Conservation (phyloP, 2,329 filamentous ascomycete genomes). For the Colletotrichum incanum region DNA sequence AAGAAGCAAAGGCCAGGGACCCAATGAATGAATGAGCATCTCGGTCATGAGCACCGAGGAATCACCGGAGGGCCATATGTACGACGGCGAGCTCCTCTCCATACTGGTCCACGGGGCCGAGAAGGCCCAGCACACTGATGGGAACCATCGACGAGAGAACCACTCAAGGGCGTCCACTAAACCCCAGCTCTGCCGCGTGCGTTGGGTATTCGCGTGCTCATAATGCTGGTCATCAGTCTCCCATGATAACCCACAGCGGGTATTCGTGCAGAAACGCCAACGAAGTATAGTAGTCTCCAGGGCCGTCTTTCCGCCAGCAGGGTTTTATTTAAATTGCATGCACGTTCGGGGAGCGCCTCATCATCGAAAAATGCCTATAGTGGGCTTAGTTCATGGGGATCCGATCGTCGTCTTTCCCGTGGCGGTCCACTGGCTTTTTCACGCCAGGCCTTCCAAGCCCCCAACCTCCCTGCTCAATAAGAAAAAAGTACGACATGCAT, state of each 20-base stretch:
- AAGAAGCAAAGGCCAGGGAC: background rate
- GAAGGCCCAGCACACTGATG: conserved; percentile 16
- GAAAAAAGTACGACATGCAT: conserved; percentile 16
- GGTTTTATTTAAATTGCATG: conserved; percentile 29
- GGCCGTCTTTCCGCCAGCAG: conserved; percentile 16
- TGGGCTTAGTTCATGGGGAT: background rate
- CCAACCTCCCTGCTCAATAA: background rate
- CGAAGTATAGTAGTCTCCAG: conserved; percentile 5
- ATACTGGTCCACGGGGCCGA: conserved; percentile 3
- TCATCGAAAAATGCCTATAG: conserved; percentile 3
- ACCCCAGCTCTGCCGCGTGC: conserved; percentile 20
- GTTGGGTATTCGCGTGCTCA: conserved; percentile 12
- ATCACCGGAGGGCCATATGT: conserved; percentile 24
- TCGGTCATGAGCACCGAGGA: conserved; percentile 37
- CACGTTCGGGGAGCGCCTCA: conserved; percentile 15
- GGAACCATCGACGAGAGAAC: conserved; percentile 15
- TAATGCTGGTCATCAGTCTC: background rate
- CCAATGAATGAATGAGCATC: background rate
- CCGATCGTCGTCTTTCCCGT: conserved; percentile 11
- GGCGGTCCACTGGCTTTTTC: conserved; percentile 7
- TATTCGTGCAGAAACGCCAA: conserved; percentile 12
- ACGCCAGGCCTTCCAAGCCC: background rate
- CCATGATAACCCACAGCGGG: conserved; percentile 19
- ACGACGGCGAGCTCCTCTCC: conserved; percentile 23
- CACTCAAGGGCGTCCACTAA: conserved; percentile 19